A percentile compares a stretch with the other conserved stretches of the same genome.
Evolutionary conservation across 2,329 filamentous ascomycete genomes (phyloP).

Genomic region (Podosphaera aphanis): DNA sequence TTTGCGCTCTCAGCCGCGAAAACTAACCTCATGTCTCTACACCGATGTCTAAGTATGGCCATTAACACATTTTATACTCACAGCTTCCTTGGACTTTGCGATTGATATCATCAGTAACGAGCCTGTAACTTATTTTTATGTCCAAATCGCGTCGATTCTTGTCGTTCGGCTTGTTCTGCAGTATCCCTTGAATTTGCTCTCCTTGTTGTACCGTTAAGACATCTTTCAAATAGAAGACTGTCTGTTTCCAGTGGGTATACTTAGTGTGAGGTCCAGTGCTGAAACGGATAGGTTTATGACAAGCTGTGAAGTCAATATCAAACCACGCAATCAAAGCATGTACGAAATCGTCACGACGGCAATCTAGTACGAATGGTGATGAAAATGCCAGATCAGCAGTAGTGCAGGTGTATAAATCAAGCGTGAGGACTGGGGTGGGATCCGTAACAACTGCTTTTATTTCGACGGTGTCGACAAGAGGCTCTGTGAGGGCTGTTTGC

Average conservation of each 20-base stretch:
- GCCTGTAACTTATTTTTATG: conserved; percentile 63
- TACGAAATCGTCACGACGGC: conserved; percentile 77
- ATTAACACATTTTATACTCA: conserved; percentile 58
- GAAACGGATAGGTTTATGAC: conserved; percentile 94
- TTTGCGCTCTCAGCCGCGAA: conserved; percentile 17
- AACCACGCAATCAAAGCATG: conserved; percentile 97
- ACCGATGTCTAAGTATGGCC: not conserved
- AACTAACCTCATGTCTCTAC: conserved; percentile 5
- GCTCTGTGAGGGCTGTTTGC: conserved; percentile 77
- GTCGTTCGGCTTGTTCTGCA: conserved; percentile 70
- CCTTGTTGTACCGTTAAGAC: conserved; percentile 77
- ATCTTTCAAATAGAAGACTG: conserved; percentile 90
- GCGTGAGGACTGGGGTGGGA: conserved; percentile 58
- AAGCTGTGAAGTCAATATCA: conserved; percentile 93
- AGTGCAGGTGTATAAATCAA: conserved; percentile 84
- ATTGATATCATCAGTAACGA: conserved; percentile 51
- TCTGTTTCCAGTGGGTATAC: conserved; percentile 99
- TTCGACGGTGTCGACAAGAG: conserved; percentile 92
- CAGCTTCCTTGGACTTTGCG: conserved; percentile 46
- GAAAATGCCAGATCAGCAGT: conserved; percentile 65
- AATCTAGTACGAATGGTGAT: conserved; percentile 50
- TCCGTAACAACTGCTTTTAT: conserved; percentile 93
- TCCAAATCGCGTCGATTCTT: conserved; percentile 92
- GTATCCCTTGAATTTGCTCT: conserved; percentile 49
- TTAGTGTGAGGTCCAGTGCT: conserved; percentile 94